A percentile compares a stretch with the other conserved stretches of the same genome.
phyloP scores from a whole-genome alignment of 352 stramenopile genomes.

The Globisporangium megalacanthum region DNA sequence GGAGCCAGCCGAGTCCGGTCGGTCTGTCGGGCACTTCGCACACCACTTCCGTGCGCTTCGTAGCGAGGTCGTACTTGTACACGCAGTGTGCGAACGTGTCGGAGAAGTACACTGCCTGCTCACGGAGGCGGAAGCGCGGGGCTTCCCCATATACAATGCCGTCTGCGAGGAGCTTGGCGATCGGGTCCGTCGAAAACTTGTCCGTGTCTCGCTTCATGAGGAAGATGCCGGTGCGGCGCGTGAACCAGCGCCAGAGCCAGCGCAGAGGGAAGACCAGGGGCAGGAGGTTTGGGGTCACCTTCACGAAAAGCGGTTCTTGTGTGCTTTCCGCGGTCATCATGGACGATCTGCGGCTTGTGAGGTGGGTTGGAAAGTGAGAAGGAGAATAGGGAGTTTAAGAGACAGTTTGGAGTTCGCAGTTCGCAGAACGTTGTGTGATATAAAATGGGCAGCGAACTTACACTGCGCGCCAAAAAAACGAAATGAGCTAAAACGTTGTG shows the following conservation, averaged over 20 bases:
- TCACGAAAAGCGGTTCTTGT: constrained; percentile 13
- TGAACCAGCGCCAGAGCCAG: constrained; percentile 27
- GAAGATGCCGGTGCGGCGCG: constrained; percentile 18
- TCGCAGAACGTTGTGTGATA: no score
- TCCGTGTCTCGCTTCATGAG: constrained; percentile 12
- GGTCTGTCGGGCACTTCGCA: constrained; percentile 43
- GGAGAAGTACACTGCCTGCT: constrained; percentile 55
- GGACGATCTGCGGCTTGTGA: background rate
- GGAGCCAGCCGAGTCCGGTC: constrained; percentile 58
- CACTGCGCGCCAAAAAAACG: no score
- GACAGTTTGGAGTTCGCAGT: no score
- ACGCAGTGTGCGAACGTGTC: constrained; percentile 65
- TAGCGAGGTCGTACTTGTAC: constrained; percentile 46
- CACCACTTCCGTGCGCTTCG: constrained; percentile 28
- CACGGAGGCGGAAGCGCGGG: constrained; percentile 44
- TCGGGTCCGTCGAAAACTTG: constrained; percentile 18
- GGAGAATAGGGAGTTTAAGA: no score
- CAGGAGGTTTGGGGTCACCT: constrained; percentile 15
- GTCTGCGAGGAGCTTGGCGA: constrained; percentile 24
- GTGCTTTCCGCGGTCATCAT: background rate
- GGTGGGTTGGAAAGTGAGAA: no score
- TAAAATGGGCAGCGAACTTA: no score
- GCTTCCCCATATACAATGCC: constrained; percentile 54
- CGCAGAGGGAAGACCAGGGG: constrained; percentile 15
- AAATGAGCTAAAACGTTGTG: no score